phyloP scores from a whole-genome alignment of 2,329 filamentous ascomycete genomes.

The Stagonosporopsis vannaccii region DNA sequence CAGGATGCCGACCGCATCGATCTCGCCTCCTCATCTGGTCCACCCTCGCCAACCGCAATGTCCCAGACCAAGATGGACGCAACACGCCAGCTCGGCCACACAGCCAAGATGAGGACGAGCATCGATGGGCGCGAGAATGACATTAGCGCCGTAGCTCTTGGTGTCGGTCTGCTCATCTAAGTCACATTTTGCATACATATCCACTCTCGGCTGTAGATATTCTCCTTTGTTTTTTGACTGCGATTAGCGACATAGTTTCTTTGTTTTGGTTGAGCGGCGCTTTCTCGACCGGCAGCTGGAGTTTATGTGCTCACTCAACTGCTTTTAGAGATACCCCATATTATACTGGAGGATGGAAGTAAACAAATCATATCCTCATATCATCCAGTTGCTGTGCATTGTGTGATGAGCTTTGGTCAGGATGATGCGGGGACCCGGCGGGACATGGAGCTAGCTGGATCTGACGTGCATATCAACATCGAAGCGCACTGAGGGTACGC shows the following conservation, averaged over 20 bases:
- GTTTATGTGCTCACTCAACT: constrained; percentile 10
- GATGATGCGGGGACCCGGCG: constrained; percentile 13
- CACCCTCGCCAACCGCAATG: constrained; percentile 33
- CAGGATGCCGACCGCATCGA: constrained; percentile 30
- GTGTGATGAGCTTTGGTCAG: not conserved
- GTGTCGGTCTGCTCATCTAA: constrained; percentile 32
- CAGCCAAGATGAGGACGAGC: constrained; percentile 33
- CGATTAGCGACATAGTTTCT: constrained; percentile 18
- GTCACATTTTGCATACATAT: not conserved
- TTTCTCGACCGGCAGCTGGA: constrained; percentile 12
- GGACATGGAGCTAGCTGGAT: constrained; percentile 5
- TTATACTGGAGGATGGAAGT: constrained; percentile 9
- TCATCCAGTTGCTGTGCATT: not conserved
- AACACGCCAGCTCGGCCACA: constrained; percentile 23
- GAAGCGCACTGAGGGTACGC: not conserved
- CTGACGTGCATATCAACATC: not conserved
- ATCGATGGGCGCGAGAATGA: constrained; percentile 24
- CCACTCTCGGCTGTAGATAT: not conserved
- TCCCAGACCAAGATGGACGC: constrained; percentile 35
- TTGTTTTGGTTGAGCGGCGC: constrained; percentile 9
- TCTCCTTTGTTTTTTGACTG: constrained; percentile 11
- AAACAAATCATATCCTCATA: constrained; percentile 9
- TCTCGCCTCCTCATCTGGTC: constrained; percentile 31
- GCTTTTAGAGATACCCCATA: constrained; percentile 20
- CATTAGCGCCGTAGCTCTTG: constrained; percentile 28